phyloP scores from a whole-genome alignment of 2,329 filamentous ascomycete species.

The Orbilia ellipsospora region DNA sequence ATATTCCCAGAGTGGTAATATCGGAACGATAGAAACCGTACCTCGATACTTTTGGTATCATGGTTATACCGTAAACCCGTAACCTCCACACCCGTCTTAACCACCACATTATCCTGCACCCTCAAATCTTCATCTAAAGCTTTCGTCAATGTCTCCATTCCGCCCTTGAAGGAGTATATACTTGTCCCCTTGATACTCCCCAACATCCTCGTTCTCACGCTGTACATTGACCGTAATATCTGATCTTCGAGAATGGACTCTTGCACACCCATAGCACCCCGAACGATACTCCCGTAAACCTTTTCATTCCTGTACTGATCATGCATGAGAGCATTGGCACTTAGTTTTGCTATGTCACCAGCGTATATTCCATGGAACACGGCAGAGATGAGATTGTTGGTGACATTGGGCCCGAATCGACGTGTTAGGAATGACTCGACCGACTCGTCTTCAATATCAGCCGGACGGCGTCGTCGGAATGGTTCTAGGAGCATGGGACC shows the following conservation, averaged over 20 bases:
- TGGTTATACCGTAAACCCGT: conserved; percentile 64
- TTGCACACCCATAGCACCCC: conserved; percentile 59
- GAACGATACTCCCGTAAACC: conserved; percentile 62
- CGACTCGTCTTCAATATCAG: conserved; percentile 72
- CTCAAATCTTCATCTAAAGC: conserved; percentile 68
- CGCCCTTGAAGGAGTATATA: conserved; percentile 68
- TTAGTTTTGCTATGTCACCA: conserved; percentile 84
- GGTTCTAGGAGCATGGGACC: conserved; percentile 61
- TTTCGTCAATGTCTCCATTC: conserved; percentile 72
- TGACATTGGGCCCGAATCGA: conserved; percentile 68
- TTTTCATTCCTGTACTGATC: conserved; percentile 58
- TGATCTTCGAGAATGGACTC: conserved; percentile 59
- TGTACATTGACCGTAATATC: conserved; percentile 53
- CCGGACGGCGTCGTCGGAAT: conserved; percentile 60
- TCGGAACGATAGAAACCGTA: conserved; percentile 60
- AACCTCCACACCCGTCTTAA: conserved; percentile 68
- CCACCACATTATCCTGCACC: conserved; percentile 70
- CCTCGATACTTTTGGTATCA: conserved; percentile 63
- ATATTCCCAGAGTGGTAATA: too few species aligned
- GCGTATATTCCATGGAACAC: conserved; percentile 89
- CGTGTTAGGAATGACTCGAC: conserved; percentile 74
- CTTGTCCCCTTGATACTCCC: conserved; percentile 60
- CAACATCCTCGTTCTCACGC: conserved; percentile 54
- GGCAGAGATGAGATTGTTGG: conserved; percentile 80
- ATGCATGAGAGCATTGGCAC: conserved; percentile 67